phyloP scores from a whole-genome alignment of 1,284 basidiomycete genomes.

The Fistulinella cinereoalba region DNA sequence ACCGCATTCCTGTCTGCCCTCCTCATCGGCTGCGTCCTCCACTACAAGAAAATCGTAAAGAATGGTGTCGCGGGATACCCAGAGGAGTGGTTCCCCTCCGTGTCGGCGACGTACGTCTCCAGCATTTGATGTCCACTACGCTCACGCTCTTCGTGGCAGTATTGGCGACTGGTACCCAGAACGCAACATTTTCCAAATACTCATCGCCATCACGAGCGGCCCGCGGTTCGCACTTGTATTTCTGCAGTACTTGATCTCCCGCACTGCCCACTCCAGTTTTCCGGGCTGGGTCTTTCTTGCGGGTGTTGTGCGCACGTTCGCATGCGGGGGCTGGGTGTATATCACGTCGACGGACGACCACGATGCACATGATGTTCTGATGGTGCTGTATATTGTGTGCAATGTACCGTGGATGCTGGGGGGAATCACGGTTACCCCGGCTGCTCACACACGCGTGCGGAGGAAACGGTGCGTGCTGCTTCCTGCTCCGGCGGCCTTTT shows the following conservation, averaged over 20 bases:
- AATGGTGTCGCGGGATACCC: conserved; percentile 86
- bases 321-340: conserved; percentile 92
- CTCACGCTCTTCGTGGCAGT: conserved; percentile 36
- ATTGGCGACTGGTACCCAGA: conserved; percentile 94
- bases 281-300: conserved; percentile 57
- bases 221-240: conserved; percentile 80
- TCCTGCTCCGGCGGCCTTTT: neutral
- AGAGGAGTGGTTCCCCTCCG: conserved; percentile 90
- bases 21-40: conserved; percentile 62
- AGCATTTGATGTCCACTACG: neutral
- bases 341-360: conserved; percentile 83
- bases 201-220: conserved; percentile 84
- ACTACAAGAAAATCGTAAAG: conserved; percentile 88
- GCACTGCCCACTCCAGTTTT: conserved; percentile 42
- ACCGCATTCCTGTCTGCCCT: conserved; percentile 74
- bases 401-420: conserved; percentile 89
- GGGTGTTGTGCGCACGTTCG: conserved; percentile 76
- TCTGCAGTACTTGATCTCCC: conserved; percentile 68
- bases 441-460: conserved; percentile 37
- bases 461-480: conserved; percentile 48
- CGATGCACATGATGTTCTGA: conserved; percentile 83
- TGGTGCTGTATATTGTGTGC: conserved; percentile 81
- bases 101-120: conserved; percentile 73
- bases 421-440: conserved; percentile 57
- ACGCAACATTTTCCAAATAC: conserved; percentile 84